Conservation (phyloP, 306 rosid species). For the Cicer arietinum region DNA sequence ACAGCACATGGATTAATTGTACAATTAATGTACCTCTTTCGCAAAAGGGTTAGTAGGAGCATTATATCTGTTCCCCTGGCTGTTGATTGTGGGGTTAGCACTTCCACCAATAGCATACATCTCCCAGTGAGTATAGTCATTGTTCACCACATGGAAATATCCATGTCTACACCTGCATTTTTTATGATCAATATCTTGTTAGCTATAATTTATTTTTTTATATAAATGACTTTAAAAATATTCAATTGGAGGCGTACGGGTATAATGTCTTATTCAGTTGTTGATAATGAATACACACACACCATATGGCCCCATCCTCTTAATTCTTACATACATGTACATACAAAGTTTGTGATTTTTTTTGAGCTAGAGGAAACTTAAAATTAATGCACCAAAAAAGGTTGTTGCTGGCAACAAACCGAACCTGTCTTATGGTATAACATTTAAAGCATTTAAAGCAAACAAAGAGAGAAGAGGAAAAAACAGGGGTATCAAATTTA, state of each 20-base stretch:
- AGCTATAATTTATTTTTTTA: constrained; percentile 28
- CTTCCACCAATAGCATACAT: constrained; percentile 99
- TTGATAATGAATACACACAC: constrained; percentile 15
- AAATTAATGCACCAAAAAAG: constrained; percentile 40
- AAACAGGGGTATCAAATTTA: constrained; percentile 28
- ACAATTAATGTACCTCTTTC: constrained; percentile 71
- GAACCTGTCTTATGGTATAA: constrained; percentile 30
- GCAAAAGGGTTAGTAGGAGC: constrained; percentile 89
- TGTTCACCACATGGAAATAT: constrained; percentile 98
- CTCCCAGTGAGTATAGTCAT: constrained; percentile 99
- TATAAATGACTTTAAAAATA: neutral
- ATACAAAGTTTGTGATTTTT: constrained; percentile 25
- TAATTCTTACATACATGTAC: constrained; percentile 20
- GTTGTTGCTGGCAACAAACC: constrained; percentile 37
- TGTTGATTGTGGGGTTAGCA: constrained; percentile 92
- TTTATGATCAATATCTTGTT: constrained; percentile 34
- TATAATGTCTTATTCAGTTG: constrained; percentile 30
- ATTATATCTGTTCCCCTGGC: constrained; percentile 96
- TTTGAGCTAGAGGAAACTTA: constrained; percentile 16
- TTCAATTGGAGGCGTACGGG: constrained; percentile 14
- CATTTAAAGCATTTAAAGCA: constrained; percentile 36
- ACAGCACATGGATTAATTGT: neutral
- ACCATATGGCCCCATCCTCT: constrained; percentile 25
- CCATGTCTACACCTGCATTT: constrained; percentile 93
- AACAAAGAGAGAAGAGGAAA: constrained; percentile 9